Evolutionary conservation across 2,329 filamentous ascomycete genomes (phyloP).

Genomic region (Biscogniauxia sp.): DNA sequence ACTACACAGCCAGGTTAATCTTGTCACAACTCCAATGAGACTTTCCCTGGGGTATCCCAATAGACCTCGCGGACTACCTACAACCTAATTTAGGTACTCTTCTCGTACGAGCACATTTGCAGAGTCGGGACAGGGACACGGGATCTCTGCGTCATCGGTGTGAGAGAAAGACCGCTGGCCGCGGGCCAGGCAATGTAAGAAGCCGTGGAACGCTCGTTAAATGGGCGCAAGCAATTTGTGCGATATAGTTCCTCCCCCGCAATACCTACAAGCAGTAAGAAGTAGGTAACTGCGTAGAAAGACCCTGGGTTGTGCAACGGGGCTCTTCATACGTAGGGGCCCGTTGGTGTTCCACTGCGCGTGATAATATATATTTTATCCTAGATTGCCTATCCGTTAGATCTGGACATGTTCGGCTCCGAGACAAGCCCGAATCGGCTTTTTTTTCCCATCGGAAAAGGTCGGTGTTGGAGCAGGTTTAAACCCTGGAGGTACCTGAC

Average conservation of each 20-base stretch:
- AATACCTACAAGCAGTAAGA: neutral
- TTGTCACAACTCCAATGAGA: neutral
- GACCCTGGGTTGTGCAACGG: neutral
- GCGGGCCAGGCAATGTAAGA: neutral
- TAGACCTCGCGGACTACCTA: too few species aligned
- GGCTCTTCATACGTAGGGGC: neutral
- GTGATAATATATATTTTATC: neutral
- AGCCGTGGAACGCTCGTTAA: neutral
- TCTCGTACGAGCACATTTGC: neutral
- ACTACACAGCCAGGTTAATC: too few species aligned
- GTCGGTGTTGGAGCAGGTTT: too few species aligned
- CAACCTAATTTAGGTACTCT: neutral
- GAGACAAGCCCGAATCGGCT: neutral
- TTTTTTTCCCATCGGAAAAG: neutral
- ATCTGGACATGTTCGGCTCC: neutral
- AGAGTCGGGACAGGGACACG: neutral
- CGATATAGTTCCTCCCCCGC: neutral
- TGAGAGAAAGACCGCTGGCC: neutral
- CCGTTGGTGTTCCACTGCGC: slow-evolving; percentile 2
- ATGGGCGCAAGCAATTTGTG: neutral
- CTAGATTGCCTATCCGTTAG: neutral
- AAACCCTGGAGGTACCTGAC: neutral
- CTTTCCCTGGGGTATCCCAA: too few species aligned
- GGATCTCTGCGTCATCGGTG: neutral
- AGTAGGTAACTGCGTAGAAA: too few species aligned